Conservation (phyloP, 2,329 filamentous ascomycete genomes). For the Aulographum hederae region DNA sequence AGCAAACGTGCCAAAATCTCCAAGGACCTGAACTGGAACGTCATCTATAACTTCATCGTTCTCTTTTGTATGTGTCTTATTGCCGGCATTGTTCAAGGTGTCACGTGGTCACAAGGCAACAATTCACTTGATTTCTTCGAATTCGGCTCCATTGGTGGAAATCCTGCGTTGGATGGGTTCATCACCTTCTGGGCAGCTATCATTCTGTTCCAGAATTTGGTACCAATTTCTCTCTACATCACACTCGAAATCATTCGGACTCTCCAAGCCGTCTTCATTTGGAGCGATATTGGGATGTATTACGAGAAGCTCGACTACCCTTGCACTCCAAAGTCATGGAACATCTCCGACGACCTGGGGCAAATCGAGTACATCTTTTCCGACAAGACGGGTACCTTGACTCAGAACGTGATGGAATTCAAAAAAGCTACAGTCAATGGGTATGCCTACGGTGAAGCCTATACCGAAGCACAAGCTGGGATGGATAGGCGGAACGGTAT, state of each 20-base stretch:
- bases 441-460: conserved; percentile 90
- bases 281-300: conserved; percentile 92
- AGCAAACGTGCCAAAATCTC: conserved; percentile 85
- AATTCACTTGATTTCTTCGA: conserved; percentile 72
- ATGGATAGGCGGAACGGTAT: conserved; percentile 87
- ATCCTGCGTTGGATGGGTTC: conserved; percentile 65
- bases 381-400: conserved; percentile 79
- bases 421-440: conserved; percentile 96
- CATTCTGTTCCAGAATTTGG: conserved; percentile 95
- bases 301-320: conserved; percentile 88
- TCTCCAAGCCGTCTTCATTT: conserved; percentile 89
- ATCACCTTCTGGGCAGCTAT: conserved; percentile 94
- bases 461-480: conserved; percentile 89
- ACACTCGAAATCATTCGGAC: conserved; percentile 90
- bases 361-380: conserved; percentile 99
- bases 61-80: conserved; percentile 80
- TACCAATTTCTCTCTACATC: conserved; percentile 95
- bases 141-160: conserved; percentile 58
- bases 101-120: conserved; percentile 57
- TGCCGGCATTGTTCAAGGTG: conserved; percentile 67
- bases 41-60: conserved; percentile 88
- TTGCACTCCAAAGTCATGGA: conserved; percentile 96
- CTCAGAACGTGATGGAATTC: conserved; percentile 96
- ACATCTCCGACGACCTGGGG: conserved; percentile 92
- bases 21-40: conserved; percentile 89